Base-by-base conservation (phyloP, 345 rosid species). In the Combretum micranthum region DNA sequence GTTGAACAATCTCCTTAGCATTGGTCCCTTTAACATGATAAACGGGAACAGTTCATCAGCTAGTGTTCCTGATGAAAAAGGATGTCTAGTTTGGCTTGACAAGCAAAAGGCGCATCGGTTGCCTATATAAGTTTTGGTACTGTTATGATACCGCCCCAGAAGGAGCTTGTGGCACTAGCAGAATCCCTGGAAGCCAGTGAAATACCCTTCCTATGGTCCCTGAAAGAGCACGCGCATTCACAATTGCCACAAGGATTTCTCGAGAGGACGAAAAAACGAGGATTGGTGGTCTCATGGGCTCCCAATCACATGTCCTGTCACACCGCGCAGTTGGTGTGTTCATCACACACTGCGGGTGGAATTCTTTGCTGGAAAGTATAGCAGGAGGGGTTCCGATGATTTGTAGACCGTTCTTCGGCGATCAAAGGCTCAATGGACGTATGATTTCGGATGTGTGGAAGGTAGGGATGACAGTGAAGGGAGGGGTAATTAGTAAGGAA, bases 41-140 rank as follows among this genome's bases (percentile, higher is more conserved):
- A 62, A 66, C 4, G 42, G 9, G 39, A 62, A 66, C 4, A 45
- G 9, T 9, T 11, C 60, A 14, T 55, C 53, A 1, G 23, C 52
- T 1, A 11, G 53, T 21, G 42, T 32, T 14, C 26, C 62, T 4
- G 75, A 69, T n/a, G 20, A 50, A 11, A 15, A 49, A 49, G 13
- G 63, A 1, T 74, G 75, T 68, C 53, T 76, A 11, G 14, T 63
- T 2, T 80, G 80, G 80, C 74, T 80, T 37, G 53, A 72, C 69
- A 25, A 37, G 54, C 80, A 43, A 47, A 63, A 52, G 14, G 19
- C 7, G 68, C 62, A 14, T 77, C 85, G 2, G 82, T 71, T 6
- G 74, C 69, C 11, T 74, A 76, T 59, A 8, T 80, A 2, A 50
- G 79, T 71, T 80, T 80, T 17, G 81, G 81, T 2, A 47, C 81